These are phyloP conservation scores for Cymodocea nodosa DNA, from an alignment of 116 monocot genomes.

Conservation along the genomic window DNA sequence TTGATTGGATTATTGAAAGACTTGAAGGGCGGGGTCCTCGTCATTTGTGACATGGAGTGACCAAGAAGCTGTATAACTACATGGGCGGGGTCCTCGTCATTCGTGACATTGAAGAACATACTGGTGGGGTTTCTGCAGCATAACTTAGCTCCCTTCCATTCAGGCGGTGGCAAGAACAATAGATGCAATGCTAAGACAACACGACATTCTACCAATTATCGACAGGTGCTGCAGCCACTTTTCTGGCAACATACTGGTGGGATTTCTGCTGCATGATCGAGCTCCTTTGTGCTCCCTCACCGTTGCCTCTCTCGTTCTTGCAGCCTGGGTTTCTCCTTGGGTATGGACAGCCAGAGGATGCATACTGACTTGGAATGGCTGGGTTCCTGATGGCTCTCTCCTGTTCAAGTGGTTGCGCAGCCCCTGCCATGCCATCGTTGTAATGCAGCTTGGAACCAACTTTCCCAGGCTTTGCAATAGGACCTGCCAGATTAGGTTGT, in stretches of 20 bases:
- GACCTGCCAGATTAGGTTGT: conserved; percentile 9
- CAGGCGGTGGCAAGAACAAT: not conserved
- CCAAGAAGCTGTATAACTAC: not conserved
- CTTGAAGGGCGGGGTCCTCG: not conserved
- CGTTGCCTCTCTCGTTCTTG: conserved; percentile 14
- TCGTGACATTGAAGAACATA: not conserved
- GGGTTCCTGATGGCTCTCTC: conserved; percentile 3
- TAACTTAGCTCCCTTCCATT: no score
- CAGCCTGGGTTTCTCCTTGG: conserved; percentile 17
- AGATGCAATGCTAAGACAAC: not conserved
- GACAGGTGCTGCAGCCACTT: conserved; percentile 11
- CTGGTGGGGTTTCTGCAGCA: no score
- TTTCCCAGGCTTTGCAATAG: conserved; percentile 57
- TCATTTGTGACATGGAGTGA: not conserved
- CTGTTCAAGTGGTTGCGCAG: conserved; percentile 10
- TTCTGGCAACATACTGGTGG: conserved; percentile 16
- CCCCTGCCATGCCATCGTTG: conserved; percentile 6
- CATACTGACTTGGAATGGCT: conserved; percentile 3
- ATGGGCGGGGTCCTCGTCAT: not conserved
- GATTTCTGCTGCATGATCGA: conserved; percentile 7
- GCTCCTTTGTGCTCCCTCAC: not conserved
- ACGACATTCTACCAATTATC: conserved; percentile 8
- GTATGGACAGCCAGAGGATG: conserved; percentile 14
- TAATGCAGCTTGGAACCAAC: conserved; percentile 35
- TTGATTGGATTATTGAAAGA: not conserved